A percentile compares a stretch with the other conserved stretches of the same genome.
These are phyloP conservation scores for Theileria sp. DNA, from an alignment of 169 alveolate species.

Conservation along the genomic window DNA sequence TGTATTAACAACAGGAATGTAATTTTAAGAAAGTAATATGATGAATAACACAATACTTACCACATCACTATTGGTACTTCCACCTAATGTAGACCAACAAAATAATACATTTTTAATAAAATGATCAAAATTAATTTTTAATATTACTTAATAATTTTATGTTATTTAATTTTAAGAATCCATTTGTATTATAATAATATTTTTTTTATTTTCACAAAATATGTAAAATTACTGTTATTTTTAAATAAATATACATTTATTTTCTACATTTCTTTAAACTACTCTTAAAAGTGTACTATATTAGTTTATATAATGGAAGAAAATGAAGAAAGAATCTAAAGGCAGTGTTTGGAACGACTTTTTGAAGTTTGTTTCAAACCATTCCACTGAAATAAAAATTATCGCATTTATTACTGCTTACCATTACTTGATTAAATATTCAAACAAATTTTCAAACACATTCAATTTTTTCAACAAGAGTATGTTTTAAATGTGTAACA, in stretches of 20 bases:
- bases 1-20: not conserved
- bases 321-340: not conserved
- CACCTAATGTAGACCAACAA: not conserved
- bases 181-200: not conserved
- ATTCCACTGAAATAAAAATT: not conserved
- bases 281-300: not conserved
- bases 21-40: not conserved
- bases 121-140: too few species aligned
- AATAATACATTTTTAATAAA: not conserved
- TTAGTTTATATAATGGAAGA: not conserved
- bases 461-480: not conserved
- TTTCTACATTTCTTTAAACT: not conserved
- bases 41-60: not conserved
- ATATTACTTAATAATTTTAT: too few species aligned
- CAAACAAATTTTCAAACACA: not conserved
- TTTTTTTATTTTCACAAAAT: not conserved
- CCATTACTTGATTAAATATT: not conserved
- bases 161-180: too few species aligned
- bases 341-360: not conserved
- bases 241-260: not conserved
- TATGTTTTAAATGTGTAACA: not conserved
- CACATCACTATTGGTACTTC: not conserved
- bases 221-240: not conserved
- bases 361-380: not conserved
- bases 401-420: slow-evolving; percentile 12